Evolutionary conservation across 2,329 filamentous ascomycete species (phyloP).

Genomic region (Paraconiothyrium sp.): DNA sequence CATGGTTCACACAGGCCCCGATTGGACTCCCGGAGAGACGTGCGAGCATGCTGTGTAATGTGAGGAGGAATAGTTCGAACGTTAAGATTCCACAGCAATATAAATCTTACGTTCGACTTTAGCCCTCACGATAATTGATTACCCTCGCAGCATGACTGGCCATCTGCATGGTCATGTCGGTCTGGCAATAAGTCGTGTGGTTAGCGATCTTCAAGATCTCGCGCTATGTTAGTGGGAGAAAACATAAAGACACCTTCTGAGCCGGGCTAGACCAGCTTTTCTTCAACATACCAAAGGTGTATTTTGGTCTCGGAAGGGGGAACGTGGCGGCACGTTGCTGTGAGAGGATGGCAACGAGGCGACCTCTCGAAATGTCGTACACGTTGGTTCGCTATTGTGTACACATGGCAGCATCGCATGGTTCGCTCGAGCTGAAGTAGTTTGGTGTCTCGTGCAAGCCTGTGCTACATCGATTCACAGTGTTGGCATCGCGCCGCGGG

Average conservation of each 20-base stretch:
- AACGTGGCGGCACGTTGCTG: conserved; percentile 14
- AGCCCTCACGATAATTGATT: not conserved
- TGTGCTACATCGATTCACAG: not conserved
- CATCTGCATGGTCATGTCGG: not conserved
- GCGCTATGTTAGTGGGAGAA: not conserved
- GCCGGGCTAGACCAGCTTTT: not conserved
- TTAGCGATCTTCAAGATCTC: not conserved
- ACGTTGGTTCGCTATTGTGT: not conserved
- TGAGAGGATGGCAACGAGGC: conserved; percentile 5
- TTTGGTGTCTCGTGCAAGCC: not conserved
- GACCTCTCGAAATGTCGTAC: conserved; percentile 2
- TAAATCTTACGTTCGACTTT: not conserved
- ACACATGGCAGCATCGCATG: not conserved
- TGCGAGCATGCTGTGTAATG: conserved; percentile 10
- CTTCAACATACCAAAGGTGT: not conserved
- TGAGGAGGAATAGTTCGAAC: not conserved
- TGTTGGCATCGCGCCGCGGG: not conserved
- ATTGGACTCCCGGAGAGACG: not conserved
- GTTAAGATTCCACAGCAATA: conserved; percentile 12
- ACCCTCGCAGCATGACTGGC: not conserved
- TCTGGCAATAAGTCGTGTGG: not conserved
- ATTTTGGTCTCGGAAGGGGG: not conserved
- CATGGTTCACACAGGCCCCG: not conserved
- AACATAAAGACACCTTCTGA: not conserved
- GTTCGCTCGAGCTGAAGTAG: conserved; percentile 6